These are phyloP conservation scores for Plectosphaerella plurivora DNA, from an alignment of 2,329 filamentous ascomycete genomes.

Conservation along the genomic window DNA sequence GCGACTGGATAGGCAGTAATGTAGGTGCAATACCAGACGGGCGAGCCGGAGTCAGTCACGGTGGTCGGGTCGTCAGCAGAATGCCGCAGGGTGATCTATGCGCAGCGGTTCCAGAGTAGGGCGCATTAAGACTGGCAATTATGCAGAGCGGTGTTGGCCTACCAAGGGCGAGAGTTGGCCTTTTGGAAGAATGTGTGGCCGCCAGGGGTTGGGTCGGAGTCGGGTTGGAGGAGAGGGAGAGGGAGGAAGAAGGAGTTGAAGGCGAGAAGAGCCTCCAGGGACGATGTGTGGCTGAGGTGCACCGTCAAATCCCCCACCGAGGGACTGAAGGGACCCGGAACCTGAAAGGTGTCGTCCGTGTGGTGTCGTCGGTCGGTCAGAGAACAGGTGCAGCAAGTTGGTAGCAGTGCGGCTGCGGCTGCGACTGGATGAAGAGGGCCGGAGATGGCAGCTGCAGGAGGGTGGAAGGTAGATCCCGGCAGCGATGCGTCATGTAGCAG, in stretches of 20 bases:
- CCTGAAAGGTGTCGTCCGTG: too few species aligned
- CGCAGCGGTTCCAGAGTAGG: slow-evolving; percentile 16
- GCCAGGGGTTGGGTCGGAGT: neutral
- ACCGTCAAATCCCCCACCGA: too few species aligned
- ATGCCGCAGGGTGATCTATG: slow-evolving; percentile 13
- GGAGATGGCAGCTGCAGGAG: slow-evolving; percentile 9
- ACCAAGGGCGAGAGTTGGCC: neutral
- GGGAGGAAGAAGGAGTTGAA: neutral
- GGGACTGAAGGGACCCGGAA: too few species aligned
- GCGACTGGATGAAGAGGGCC: slow-evolving; percentile 7
- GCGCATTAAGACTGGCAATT: slow-evolving; percentile 26
- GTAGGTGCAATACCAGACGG: too few species aligned
- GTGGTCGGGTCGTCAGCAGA: neutral
- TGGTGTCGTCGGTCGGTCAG: too few species aligned
- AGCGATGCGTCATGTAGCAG: slow-evolving; percentile 14
- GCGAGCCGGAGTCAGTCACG: neutral
- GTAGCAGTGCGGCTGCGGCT: slow-evolving; percentile 2
- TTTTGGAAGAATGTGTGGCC: neutral
- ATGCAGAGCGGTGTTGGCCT: slow-evolving; percentile 13
- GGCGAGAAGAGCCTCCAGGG: too few species aligned
- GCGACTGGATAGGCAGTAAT: too few species aligned
- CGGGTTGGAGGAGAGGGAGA: slow-evolving; percentile 2
- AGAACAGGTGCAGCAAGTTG: too few species aligned
- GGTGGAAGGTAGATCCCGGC: slow-evolving; percentile 11
- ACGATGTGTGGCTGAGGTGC: neutral